Conservation (phyloP, 78 protist species). For the Bodo saltans region DNA sequence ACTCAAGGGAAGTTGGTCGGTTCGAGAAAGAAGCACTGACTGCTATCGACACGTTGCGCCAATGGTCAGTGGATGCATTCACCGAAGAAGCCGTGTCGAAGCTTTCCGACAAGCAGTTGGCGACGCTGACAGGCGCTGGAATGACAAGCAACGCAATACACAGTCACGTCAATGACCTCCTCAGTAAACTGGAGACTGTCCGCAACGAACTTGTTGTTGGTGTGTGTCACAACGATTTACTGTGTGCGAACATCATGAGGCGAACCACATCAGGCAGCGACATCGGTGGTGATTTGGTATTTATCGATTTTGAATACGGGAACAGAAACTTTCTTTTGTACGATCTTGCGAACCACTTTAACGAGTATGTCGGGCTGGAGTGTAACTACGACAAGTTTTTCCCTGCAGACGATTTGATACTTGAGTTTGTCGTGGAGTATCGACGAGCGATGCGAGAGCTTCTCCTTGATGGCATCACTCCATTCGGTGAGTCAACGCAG, state of each 20-base stretch:
- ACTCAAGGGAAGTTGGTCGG: too few relatives aligned
- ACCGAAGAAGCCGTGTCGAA: too few relatives aligned
- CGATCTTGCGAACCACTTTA: slow-evolving; percentile 30
- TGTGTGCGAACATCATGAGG: slow-evolving; percentile 17
- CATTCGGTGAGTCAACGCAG: too few relatives aligned
- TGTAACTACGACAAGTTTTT: background rate
- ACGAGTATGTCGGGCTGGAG: slow-evolving; percentile 20
- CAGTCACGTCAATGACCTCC: too few relatives aligned
- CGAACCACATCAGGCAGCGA: too few relatives aligned
- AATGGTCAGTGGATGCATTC: too few relatives aligned
- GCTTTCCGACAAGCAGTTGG: background rate
- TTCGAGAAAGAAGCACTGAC: background rate
- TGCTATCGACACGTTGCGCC: background rate
- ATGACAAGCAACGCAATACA: too few relatives aligned
- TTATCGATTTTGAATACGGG: slow-evolving; percentile 26
- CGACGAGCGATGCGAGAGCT: background rate
- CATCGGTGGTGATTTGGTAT: background rate
- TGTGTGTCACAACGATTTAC: slow-evolving; percentile 29
- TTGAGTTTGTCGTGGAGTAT: background rate
- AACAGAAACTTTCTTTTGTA: background rate
- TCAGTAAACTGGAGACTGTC: too few relatives aligned
- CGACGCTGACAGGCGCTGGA: too few relatives aligned
- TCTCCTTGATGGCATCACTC: background rate
- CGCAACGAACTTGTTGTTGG: too few relatives aligned
- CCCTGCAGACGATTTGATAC: background rate